Conservation (phyloP, 2,329 filamentous ascomycete genomes). For the Talaromyces sp. region DNA sequence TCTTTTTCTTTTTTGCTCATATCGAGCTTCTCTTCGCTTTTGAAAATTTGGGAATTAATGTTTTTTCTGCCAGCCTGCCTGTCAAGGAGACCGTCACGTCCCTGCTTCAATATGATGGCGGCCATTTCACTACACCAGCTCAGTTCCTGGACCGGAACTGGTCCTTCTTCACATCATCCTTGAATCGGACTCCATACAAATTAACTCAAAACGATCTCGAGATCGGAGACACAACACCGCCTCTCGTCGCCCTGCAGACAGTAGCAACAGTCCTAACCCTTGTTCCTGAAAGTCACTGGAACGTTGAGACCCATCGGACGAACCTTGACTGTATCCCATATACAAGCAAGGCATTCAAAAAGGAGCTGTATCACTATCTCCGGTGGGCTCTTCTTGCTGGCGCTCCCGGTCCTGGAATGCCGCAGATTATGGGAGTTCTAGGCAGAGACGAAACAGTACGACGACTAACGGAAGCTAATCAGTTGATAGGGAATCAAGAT, state of each 20-base stretch:
- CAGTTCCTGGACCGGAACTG: constrained; percentile 56
- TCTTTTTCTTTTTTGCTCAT: not conserved
- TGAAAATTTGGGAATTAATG: not conserved
- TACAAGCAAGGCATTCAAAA: constrained; percentile 39
- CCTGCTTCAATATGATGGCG: constrained; percentile 54
- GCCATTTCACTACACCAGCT: constrained; percentile 55
- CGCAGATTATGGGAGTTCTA: constrained; percentile 54
- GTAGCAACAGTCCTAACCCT: constrained; percentile 43
- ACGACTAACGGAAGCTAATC: constrained; percentile 43
- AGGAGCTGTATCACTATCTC: constrained; percentile 54
- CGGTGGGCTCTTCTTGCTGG: constrained; percentile 56
- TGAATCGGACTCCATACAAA: constrained; percentile 1
- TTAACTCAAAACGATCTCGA: not conserved
- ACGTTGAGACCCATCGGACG: constrained; percentile 35
- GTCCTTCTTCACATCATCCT: constrained; percentile 44
- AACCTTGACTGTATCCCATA: constrained; percentile 34
- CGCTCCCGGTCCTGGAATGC: constrained; percentile 52
- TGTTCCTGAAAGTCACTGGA: constrained; percentile 43
- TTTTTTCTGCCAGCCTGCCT: constrained; percentile 6
- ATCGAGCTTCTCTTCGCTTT: too few species aligned
- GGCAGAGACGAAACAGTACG: constrained; percentile 51
- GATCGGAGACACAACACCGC: constrained; percentile 21
- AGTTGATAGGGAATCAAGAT: constrained; percentile 23
- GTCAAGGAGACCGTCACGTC: constrained; percentile 30
- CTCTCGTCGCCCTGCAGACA: constrained; percentile 42